Evolutionary conservation across 192 early-diverging fungal species (phyloP).

Genomic region (Podila epicladia): DNA sequence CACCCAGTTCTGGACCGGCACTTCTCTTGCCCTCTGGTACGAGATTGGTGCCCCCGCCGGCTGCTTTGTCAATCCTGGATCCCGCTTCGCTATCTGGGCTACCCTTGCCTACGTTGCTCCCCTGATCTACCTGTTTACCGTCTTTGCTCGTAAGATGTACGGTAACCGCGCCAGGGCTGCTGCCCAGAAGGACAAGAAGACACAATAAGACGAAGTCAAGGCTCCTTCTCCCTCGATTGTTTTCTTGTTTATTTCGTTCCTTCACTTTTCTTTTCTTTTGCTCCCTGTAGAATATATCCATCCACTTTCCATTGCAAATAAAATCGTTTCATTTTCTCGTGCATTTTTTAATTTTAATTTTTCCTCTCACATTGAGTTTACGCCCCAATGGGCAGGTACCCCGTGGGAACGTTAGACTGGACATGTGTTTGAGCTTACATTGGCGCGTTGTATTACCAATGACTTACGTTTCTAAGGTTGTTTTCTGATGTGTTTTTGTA

Average conservation of each 20-base stretch:
- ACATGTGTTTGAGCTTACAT: background rate
- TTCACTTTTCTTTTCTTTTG: conserved; percentile 64
- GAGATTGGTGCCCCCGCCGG: conserved; percentile 58
- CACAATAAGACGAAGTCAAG: background rate
- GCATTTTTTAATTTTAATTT: background rate
- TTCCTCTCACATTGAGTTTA: background rate
- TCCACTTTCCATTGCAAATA: background rate
- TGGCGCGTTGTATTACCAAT: no score
- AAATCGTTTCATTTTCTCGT: conserved; percentile 48
- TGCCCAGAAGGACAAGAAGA: conserved; percentile 11
- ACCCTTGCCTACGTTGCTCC: conserved; percentile 66
- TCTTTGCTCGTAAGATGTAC: conserved; percentile 72
- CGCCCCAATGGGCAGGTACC: background rate
- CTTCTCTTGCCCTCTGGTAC: conserved; percentile 64
- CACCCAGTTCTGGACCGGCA: conserved; percentile 76
- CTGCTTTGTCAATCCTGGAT: conserved; percentile 54
- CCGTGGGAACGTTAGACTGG: background rate
- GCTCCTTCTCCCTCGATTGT: background rate
- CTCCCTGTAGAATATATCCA: conserved; percentile 30
- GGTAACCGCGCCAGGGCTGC: conserved; percentile 14
- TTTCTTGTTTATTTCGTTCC: conserved; percentile 2
- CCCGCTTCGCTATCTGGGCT: conserved; percentile 60
- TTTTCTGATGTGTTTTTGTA: no score
- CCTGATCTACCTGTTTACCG: conserved; percentile 69
- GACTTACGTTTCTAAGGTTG: no score